Percentiles rank a stretch among this genome's conserved stretches.
phyloP scores from a whole-genome alignment of 495 filamentous ascomycete genomes.

The Penicillium herquei region DNA sequence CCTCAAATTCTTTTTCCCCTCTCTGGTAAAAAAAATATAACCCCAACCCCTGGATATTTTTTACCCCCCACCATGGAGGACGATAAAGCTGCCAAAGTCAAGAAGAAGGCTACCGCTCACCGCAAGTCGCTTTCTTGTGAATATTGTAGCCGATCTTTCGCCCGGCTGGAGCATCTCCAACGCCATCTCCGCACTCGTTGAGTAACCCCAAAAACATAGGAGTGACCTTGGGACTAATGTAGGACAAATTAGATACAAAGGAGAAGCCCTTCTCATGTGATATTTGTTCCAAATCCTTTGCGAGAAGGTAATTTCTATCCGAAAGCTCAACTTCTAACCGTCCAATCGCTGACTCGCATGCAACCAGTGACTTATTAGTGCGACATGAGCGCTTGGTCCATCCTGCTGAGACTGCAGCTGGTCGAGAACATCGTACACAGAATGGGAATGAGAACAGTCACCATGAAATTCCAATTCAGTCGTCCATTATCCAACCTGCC shows the following conservation, averaged over 20 bases:
- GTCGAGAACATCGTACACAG: constrained; percentile 43
- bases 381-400: constrained; percentile 74
- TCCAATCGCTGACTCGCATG: constrained; percentile 27
- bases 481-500: constrained; percentile 38
- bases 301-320: constrained; percentile 40
- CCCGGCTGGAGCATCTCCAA: constrained; percentile 52
- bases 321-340: constrained; percentile 1
- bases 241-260: constrained; percentile 44
- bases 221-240: constrained; percentile 22
- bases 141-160: constrained; percentile 52
- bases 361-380: constrained; percentile 62
- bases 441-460: constrained; percentile 21
- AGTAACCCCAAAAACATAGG: constrained; percentile 31
- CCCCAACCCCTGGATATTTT: constrained; percentile 19
- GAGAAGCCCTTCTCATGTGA: constrained; percentile 57
- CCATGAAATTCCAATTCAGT: constrained; percentile 39
- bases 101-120: constrained; percentile 44
- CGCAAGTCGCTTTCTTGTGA: constrained; percentile 49
- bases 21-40: constrained; percentile 28
- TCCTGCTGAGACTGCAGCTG: constrained; percentile 54
- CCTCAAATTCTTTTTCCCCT: constrained; percentile 32
- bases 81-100: constrained; percentile 42
- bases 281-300: constrained; percentile 51
- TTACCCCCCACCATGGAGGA: constrained; percentile 33
- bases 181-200: constrained; percentile 56